Percentiles rank a stretch among this genome's conserved stretches.
These are phyloP conservation scores for Glycine latifolia DNA, from an alignment of 306 rosid species.

Conservation along the genomic window DNA sequence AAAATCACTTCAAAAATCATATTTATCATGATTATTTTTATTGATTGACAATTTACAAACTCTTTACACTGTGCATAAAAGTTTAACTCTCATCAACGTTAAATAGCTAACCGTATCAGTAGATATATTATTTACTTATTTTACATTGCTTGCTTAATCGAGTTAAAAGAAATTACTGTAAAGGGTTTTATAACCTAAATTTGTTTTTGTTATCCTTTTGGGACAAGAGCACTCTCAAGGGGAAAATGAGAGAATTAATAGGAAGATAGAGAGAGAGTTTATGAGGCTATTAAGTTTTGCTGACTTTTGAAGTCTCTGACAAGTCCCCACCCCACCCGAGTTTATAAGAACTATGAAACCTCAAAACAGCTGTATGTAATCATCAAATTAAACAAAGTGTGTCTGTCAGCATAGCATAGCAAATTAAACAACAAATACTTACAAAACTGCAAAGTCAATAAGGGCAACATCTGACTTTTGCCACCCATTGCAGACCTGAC, in stretches of 20 bases:
- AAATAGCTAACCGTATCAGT: too few relatives aligned
- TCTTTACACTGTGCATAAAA: not conserved
- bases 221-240: too few relatives aligned
- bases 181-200: not conserved
- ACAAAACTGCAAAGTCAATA: slow-evolving; percentile 70
- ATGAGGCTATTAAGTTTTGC: slow-evolving; percentile 46
- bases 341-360: slow-evolving; percentile 47
- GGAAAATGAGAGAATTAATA: too few relatives aligned
- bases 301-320: slow-evolving; percentile 60
- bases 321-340: slow-evolving; percentile 34
- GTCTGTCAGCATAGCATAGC: slow-evolving; percentile 49
- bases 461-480: slow-evolving; percentile 65
- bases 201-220: slow-evolving; percentile 13
- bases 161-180: too few relatives aligned
- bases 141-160: not conserved
- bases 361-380: slow-evolving; percentile 61
- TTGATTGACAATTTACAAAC: not conserved
- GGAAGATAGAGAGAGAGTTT: too few relatives aligned
- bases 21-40: not conserved
- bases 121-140: too few relatives aligned
- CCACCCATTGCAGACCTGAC: slow-evolving; percentile 58
- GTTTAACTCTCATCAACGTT: too few relatives aligned
- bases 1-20: not conserved
- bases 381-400: slow-evolving; percentile 44
- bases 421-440: slow-evolving; percentile 27